These are phyloP conservation scores for Geotrichum klebahnii DNA, from an alignment of 1,139 yeast genomes.

Conservation along the genomic window DNA sequence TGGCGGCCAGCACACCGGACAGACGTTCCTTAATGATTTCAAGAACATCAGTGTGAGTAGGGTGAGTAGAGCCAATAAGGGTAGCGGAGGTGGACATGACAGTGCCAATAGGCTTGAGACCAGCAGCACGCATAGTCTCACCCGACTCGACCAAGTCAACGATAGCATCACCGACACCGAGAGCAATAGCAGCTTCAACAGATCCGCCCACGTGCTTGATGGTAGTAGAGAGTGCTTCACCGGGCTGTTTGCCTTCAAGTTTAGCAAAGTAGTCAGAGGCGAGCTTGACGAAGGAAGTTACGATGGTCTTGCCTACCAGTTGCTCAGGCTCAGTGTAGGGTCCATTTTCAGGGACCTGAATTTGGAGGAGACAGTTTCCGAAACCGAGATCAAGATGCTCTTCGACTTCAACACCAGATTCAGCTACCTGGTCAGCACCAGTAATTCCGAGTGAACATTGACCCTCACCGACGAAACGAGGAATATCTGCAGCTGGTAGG, in stretches of 20 bases:
- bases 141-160: slow-evolving; percentile 97
- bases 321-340: slow-evolving; percentile 56
- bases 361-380: slow-evolving; percentile 85
- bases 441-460: slow-evolving; percentile 95
- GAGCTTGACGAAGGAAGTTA: slow-evolving; percentile 78
- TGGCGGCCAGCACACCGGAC: slow-evolving; percentile 90
- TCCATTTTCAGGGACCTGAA: slow-evolving; percentile 89
- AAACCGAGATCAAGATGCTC: slow-evolving; percentile 73
- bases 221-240: slow-evolving; percentile 51
- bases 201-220: slow-evolving; percentile 93
- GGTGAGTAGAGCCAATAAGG: slow-evolving; percentile 66
- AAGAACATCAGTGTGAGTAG: slow-evolving; percentile 52
- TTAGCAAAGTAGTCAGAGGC: slow-evolving; percentile 68
- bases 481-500: slow-evolving; percentile 96
- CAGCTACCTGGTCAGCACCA: slow-evolving; percentile 91
- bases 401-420: slow-evolving; percentile 73
- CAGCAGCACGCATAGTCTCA: slow-evolving; percentile 98
- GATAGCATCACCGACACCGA: slow-evolving; percentile 96
- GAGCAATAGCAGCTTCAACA: slow-evolving; percentile 96
- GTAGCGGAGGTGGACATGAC: slow-evolving; percentile 85
- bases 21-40: slow-evolving; percentile 70
- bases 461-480: slow-evolving; percentile 96
- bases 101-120: slow-evolving; percentile 83
- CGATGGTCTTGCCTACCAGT: slow-evolving; percentile 86
- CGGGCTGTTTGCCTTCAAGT: slow-evolving; percentile 50